These are phyloP conservation scores for Chimonanthus praecox DNA, from an alignment of 164 flowering plant species.

Conservation along the genomic window DNA sequence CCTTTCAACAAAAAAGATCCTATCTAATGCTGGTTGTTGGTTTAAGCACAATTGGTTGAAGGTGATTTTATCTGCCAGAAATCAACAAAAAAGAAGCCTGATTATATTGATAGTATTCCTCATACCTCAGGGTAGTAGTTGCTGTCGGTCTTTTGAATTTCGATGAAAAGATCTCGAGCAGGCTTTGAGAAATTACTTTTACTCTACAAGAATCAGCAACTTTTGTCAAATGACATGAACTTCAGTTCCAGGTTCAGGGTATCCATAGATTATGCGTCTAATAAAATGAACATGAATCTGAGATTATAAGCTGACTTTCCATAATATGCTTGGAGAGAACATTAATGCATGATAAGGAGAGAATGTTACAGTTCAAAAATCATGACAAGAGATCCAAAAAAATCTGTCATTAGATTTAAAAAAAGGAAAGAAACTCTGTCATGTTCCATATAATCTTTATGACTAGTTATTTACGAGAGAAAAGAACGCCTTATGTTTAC, in stretches of 20 bases:
- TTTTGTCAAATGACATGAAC: background rate
- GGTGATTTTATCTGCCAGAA: background rate
- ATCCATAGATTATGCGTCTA: background rate
- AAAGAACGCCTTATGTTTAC: background rate
- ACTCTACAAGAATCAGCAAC: constrained; percentile 28
- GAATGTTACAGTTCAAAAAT: background rate
- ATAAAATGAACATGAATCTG: background rate
- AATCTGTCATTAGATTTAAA: background rate
- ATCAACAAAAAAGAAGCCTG: background rate
- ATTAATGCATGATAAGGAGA: background rate
- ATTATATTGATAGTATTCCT: background rate
- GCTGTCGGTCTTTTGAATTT: constrained; percentile 66
- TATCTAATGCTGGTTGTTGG: background rate
- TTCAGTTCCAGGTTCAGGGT: background rate
- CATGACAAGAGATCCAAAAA: background rate
- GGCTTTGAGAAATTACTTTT: constrained; percentile 57
- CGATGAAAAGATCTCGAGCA: constrained; percentile 53
- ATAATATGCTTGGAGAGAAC: background rate
- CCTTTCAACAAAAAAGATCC: background rate
- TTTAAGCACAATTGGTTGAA: background rate
- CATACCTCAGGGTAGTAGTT: constrained; percentile 74
- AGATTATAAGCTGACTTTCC: background rate
- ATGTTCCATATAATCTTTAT: background rate
- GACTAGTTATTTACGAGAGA: background rate
- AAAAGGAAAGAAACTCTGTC: background rate